Base-by-base conservation (phyloP, 1,284 basidiomycete species). In the Spongispora temasekensis region DNA sequence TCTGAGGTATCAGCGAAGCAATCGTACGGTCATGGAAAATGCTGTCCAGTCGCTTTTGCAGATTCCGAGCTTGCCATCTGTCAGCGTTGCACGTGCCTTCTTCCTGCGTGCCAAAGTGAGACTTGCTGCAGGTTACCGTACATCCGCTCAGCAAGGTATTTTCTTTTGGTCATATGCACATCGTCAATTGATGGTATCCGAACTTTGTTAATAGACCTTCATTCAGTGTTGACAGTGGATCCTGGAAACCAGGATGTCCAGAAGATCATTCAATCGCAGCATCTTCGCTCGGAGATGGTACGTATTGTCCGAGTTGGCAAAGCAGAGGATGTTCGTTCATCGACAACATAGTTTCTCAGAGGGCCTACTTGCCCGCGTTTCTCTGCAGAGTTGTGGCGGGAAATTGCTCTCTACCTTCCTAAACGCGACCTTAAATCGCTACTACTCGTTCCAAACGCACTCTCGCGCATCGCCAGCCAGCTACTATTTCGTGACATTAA, bases 211-310 rank as follows among this genome's bases (percentile, higher is more conserved):
- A 13, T 66, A 90, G 88, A 90, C 72, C 77, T 90, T 32, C 81
- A 87, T 65, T 84, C 86, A 30, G 86, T 88, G 44, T 76, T 90
- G 53, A 79, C 74, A 52, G 80, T 83, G 53, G 86, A 90, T 63
- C 88, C 88, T 58, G 85, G 86, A 67, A 86, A 90, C 73, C 79
- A 83, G 61, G 88, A 89, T 69, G 88, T 88, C 28, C 83, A 83
- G 64, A 77, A 80, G 8, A 75, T 90, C 63, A 79, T 89, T 56
- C 79, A 85, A 46, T 74, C 75, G 3, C 69, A 73, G 17, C 73
- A 73, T 61, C 61, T 76, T 19, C 73, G 73, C n/a, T 64, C 70
- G 42, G 71, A 75, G 60, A 77, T 73, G 73, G 71, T 73, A 30
- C 15, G 71, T 48, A 10, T 9, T 25, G 17, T 48, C 25, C n/a